These are phyloP conservation scores for Rhytidiadelphus loreus DNA, from an alignment of 225 moss, liverwort and hornwort genomes.

Conservation along the genomic window DNA sequence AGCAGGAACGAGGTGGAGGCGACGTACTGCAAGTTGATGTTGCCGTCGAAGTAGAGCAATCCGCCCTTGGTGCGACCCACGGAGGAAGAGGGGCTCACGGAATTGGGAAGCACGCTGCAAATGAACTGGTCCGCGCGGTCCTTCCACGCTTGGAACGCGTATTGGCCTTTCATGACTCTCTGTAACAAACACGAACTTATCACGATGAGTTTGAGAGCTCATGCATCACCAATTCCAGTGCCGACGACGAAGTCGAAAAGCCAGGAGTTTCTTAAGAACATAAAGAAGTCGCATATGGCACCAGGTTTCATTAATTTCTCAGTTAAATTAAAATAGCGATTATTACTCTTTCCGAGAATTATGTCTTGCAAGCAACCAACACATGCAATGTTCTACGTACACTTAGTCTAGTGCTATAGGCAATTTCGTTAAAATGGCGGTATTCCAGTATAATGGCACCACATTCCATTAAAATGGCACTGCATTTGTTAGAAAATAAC, in stretches of 20 bases:
- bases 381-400: background rate
- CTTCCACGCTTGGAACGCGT: constrained; percentile 13
- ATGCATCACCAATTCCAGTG: background rate
- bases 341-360: too few relatives aligned
- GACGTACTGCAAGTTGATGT: constrained; percentile 73
- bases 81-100: constrained; percentile 3
- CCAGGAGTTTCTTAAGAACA: background rate
- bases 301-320: too few relatives aligned
- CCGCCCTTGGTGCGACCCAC: constrained; percentile 36
- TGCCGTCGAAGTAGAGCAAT: constrained; percentile 40
- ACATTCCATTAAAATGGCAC: too few relatives aligned
- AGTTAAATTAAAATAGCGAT: background rate
- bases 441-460: too few relatives aligned
- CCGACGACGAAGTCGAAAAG: background rate
- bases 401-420: background rate
- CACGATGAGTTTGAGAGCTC: background rate
- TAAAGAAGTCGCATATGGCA: background rate
- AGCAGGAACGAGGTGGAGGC: constrained; percentile 54
- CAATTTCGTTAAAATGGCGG: too few relatives aligned
- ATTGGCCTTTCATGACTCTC: constrained; percentile 6
- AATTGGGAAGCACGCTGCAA: constrained; percentile 24
- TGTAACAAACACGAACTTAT: background rate
- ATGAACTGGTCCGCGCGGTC: constrained; percentile 25
- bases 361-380: background rate
- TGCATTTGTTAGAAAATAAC: too few relatives aligned